phyloP scores from a whole-genome alignment of 129 eudicot genomes.

The Dittrichia graveolens region DNA sequence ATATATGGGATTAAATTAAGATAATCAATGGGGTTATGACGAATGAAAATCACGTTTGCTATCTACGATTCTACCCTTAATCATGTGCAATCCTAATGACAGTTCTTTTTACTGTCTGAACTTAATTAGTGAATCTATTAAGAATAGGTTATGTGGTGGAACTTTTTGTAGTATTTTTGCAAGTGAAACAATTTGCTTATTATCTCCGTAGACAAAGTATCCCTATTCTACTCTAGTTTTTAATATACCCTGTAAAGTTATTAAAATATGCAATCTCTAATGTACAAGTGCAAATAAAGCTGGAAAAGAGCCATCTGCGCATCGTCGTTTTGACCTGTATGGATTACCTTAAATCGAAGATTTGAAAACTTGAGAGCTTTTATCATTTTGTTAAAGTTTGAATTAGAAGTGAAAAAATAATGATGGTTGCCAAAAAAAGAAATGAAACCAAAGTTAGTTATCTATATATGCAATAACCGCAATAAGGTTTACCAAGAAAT shows the following conservation, averaged over 20 bases:
- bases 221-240: neutral
- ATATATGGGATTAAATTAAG: neutral
- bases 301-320: neutral
- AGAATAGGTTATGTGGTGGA: conserved; percentile 12
- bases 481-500: no score
- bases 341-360: neutral
- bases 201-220: neutral
- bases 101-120: neutral
- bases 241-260: neutral
- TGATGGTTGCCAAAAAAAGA: neutral
- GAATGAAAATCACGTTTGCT: neutral
- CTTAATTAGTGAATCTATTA: neutral
- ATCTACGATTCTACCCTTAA: conserved; percentile 8
- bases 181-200: neutral
- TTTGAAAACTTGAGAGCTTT: neutral
- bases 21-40: conserved; percentile 4
- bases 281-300: neutral
- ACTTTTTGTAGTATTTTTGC: neutral
- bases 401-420: neutral
- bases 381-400: neutral
- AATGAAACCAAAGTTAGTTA: neutral
- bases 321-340: neutral
- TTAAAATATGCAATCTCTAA: neutral
- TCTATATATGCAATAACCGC: neutral
- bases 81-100: neutral